These are phyloP conservation scores for Powellomyces hirtus DNA, from an alignment of 192 early-diverging fungal species.

Conservation along the genomic window DNA sequence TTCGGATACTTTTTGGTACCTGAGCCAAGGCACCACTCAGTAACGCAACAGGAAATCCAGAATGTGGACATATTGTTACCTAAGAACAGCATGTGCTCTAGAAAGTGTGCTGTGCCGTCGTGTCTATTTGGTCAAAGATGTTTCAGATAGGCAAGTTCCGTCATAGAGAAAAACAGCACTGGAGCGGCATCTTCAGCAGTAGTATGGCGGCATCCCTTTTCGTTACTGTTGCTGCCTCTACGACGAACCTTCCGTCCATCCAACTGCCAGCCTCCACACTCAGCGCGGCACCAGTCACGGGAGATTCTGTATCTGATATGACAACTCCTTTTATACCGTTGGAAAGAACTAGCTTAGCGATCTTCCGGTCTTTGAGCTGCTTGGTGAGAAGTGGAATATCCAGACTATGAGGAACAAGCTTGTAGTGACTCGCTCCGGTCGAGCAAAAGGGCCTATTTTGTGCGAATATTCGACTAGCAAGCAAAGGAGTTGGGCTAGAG, in stretches of 20 bases:
- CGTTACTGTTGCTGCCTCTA: constrained; percentile 23
- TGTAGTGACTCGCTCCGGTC: too few relatives aligned
- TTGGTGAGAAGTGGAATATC: constrained; percentile 4
- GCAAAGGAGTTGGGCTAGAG: too few relatives aligned
- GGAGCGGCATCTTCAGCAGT: too few relatives aligned
- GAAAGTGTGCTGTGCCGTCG: constrained; percentile 80
- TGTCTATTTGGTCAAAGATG: too few relatives aligned
- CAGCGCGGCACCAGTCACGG: constrained; percentile 33
- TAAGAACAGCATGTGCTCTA: constrained; percentile 59
- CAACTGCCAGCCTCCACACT: constrained; percentile 41
- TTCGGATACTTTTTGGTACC: constrained; percentile 35
- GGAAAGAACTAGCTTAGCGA: constrained; percentile 25
- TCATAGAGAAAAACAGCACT: too few relatives aligned
- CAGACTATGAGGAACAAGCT: background rate
- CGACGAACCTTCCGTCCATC: constrained; percentile 24
- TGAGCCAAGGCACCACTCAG: too few relatives aligned
- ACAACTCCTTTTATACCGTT: constrained; percentile 37
- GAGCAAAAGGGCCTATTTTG: too few relatives aligned
- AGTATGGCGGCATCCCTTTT: constrained; percentile 32
- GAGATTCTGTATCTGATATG: constrained; percentile 28
- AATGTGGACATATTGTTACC: too few relatives aligned
- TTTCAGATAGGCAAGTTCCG: too few relatives aligned
- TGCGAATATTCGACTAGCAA: too few relatives aligned
- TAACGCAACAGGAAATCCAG: too few relatives aligned
- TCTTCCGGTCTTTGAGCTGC: constrained; percentile 25